phyloP scores from a whole-genome alignment of 345 rosid species.

The Eucalyptus paniculata region DNA sequence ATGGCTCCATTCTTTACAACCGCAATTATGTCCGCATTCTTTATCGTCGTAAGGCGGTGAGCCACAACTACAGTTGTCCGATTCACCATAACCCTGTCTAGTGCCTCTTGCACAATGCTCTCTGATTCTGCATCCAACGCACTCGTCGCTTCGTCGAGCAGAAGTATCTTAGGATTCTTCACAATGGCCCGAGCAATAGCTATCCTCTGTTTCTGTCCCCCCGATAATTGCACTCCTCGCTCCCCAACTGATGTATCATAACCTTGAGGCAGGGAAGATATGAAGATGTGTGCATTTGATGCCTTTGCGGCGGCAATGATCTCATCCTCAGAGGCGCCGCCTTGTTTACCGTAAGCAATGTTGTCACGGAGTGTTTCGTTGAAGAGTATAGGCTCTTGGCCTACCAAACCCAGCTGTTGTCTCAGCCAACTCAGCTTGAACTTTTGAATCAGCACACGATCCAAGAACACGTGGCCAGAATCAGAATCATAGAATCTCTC shows the following conservation, averaged over 20 bases:
- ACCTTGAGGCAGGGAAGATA: constrained; percentile 46
- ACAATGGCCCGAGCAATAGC: constrained; percentile 56
- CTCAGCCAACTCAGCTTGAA: constrained; percentile 53
- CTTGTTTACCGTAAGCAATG: constrained; percentile 50
- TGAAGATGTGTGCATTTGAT: constrained; percentile 59
- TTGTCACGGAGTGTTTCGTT: constrained; percentile 49
- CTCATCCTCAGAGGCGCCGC: constrained; percentile 36
- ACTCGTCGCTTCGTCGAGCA: constrained; percentile 69
- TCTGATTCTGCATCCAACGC: constrained; percentile 69
- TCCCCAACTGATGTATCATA: constrained; percentile 59
- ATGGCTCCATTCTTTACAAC: constrained; percentile 57
- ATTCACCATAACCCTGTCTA: constrained; percentile 52
- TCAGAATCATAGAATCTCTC: constrained; percentile 71
- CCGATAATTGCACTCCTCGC: constrained; percentile 62
- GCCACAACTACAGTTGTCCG: constrained; percentile 62
- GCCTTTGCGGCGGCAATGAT: constrained; percentile 41
- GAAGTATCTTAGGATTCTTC: constrained; percentile 50
- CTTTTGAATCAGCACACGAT: constrained; percentile 18
- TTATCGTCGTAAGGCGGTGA: constrained; percentile 48
- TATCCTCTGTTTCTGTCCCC: constrained; percentile 58
- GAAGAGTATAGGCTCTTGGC: constrained; percentile 75
- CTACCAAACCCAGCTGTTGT: constrained; percentile 59
- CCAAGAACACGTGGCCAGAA: constrained; percentile 33
- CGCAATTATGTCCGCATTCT: constrained; percentile 48
- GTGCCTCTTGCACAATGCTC: constrained; percentile 47